Evolutionary conservation across 176 grass and related monocot species (phyloP).

Genomic region (Avena insularis): DNA sequence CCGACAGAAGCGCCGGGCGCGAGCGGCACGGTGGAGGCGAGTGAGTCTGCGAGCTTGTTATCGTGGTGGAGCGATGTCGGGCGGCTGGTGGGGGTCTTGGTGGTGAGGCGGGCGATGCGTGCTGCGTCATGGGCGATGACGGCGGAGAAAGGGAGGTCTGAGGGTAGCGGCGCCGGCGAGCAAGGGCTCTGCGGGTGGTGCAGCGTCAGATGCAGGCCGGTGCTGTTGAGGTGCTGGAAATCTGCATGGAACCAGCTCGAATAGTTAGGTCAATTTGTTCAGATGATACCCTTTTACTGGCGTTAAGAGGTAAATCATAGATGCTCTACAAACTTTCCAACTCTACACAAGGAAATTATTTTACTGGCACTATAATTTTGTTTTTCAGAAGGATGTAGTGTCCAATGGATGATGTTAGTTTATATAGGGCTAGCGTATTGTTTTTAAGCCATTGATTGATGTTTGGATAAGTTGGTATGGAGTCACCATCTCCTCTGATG

Average conservation of each 20-base stretch:
- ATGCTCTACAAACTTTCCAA: neutral
- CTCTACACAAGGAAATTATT: neutral
- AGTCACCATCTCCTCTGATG: no score
- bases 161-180: conserved; percentile 65
- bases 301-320: neutral
- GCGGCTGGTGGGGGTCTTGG: conserved; percentile 30
- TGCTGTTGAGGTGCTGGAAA: conserved; percentile 58
- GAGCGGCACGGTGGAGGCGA: conserved; percentile 51
- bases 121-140: conserved; percentile 68
- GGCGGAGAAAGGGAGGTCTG: conserved; percentile 61
- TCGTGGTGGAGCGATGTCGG: conserved; percentile 48
- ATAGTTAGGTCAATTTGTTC: neutral
- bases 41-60: neutral
- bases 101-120: conserved; percentile 54
- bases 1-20: conserved; percentile 62
- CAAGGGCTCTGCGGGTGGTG: conserved; percentile 73
- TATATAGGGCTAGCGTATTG: no score
- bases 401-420: no score
- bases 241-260: neutral
- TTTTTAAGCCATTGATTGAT: neutral
- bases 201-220: conserved; percentile 67
- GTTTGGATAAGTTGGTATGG: no score
- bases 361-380: no score
- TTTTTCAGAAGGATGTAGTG: no score
- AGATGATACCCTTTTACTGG: neutral